Conservation (phyloP, 768 basidiomycete species). For the Pulveroboletus sp. region DNA sequence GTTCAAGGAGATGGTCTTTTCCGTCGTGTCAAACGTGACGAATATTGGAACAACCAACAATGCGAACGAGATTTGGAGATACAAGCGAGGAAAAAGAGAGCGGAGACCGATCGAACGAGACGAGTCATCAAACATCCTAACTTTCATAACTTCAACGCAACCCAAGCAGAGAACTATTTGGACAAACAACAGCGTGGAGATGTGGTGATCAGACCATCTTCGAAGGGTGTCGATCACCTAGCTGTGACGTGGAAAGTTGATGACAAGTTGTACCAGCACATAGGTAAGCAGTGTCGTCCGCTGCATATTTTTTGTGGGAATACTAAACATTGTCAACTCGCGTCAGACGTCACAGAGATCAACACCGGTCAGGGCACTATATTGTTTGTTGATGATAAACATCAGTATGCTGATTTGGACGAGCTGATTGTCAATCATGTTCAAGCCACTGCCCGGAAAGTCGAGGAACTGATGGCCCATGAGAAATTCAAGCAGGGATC, state of each 20-base stretch:
- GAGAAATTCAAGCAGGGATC: conserved; percentile 91
- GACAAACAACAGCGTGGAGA: conserved; percentile 92
- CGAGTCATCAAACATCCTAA: conserved; percentile 96
- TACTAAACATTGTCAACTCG: too few relatives aligned
- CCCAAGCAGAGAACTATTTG: conserved; percentile 85
- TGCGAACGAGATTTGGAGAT: conserved; percentile 68
- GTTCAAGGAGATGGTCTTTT: conserved; percentile 57
- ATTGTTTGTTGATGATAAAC: conserved; percentile 70
- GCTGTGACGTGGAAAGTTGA: conserved; percentile 99
- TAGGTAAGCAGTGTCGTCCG: conserved; percentile 54
- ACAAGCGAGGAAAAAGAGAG: conserved; percentile 76
- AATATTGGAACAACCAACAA: conserved; percentile 61
- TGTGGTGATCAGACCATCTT: conserved; percentile 93
- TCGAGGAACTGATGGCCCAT: conserved; percentile 91
- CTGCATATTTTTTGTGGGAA: background rate
- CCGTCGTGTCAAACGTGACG: conserved; percentile 56
- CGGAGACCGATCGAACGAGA: conserved; percentile 73
- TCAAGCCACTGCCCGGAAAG: conserved; percentile 86
- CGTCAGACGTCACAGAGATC: conserved; percentile 74
- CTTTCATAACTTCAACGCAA: conserved; percentile 91
- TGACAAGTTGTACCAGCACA: conserved; percentile 92
- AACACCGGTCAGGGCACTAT: conserved; percentile 68
- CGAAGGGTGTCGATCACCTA: conserved; percentile 88
- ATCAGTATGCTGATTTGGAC: conserved; percentile 90
- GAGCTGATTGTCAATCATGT: conserved; percentile 97